These are phyloP conservation scores for Xanthoconium purpureum DNA, from an alignment of 768 basidiomycete genomes.

Conservation along the genomic window DNA sequence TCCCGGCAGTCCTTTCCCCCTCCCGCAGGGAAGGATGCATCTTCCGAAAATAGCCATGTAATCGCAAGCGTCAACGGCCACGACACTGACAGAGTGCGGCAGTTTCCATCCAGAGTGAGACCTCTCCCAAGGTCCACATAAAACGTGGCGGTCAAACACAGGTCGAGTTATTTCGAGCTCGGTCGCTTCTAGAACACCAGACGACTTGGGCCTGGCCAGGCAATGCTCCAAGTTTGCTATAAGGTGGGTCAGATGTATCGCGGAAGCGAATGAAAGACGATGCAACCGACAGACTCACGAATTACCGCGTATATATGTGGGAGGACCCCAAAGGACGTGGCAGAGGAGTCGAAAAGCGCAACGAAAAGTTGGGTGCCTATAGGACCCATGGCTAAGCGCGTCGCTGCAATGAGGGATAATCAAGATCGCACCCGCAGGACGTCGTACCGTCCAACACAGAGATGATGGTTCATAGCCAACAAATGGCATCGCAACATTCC, in stretches of 20 bases:
- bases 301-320: slow-evolving; percentile 35
- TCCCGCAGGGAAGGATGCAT: slow-evolving; percentile 40
- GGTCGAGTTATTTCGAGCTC: slow-evolving; percentile 1
- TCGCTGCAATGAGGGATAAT: neutral
- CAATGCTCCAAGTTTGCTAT: slow-evolving; percentile 31
- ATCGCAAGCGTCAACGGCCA: slow-evolving; percentile 39
- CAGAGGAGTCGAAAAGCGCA: slow-evolving; percentile 43
- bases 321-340: slow-evolving; percentile 41
- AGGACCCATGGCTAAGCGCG: neutral
- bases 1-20: slow-evolving; percentile 36
- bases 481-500: slow-evolving; percentile 33
- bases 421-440: slow-evolving; percentile 37
- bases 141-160: neutral
- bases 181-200: slow-evolving; percentile 31
- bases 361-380: slow-evolving; percentile 44
- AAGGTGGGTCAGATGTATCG: neutral
- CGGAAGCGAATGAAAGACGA: neutral
- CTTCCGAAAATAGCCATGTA: slow-evolving; percentile 35
- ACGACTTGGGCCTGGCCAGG: slow-evolving; percentile 15
- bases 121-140: slow-evolving; percentile 46
- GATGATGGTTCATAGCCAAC: slow-evolving; percentile 35
- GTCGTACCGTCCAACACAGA: slow-evolving; percentile 38
- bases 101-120: slow-evolving; percentile 41
- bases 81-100: slow-evolving; percentile 45
- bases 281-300: slow-evolving; percentile 24